Evolutionary conservation across 768 basidiomycete species (phyloP), one percentile per base, ranked within the genome.

Genomic region (Pisolithus orientalis): DNA sequence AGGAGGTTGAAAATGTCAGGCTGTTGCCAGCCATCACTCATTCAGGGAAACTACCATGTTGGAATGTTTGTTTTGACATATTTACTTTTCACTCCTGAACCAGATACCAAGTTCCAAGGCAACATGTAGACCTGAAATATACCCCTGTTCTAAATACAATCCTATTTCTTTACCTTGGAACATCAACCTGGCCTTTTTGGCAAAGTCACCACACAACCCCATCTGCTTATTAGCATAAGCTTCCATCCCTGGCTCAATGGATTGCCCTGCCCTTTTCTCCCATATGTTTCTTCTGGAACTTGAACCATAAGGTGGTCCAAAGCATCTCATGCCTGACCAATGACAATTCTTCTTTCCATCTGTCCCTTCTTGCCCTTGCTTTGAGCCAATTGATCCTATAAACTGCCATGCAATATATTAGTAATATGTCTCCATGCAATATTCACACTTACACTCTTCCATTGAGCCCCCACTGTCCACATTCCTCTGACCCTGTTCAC

Each of bases 331-430:
- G 47, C 47, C 31, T 29, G 6, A 60, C 39, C 29, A 58, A 27
- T 8, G 38, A 47, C n/a, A 58, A 16, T 44, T 63, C 62, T 32
- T 63, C 59, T 13, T 53, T 29, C 62, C 62, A 63, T 21, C 21
- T 21, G 21, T 21, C 21, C 21, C 21, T 21, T 21, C 21, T 21
- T 21, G 21, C 21, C 21, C 47, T 57, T n/a, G n/a, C n/a, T n/a
- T n/a, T n/a, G n/a, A n/a, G n/a, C n/a, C n/a, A n/a, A n/a, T n/a
- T n/a, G n/a, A n/a, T n/a, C n/a, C n/a, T n/a, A n/a, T n/a, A n/a
- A n/a, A n/a, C n/a, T n/a, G n/a, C n/a, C n/a, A n/a, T n/a, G n/a
- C n/a, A n/a, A n/a, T n/a, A n/a, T n/a, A n/a, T n/a, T n/a, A n/a
- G n/a, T n/a, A n/a, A n/a, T n/a, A n/a, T n/a, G n/a, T n/a, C n/a